Percentiles rank a stretch among this genome's conserved stretches.
Evolutionary conservation across 208 protist genomes (phyloP).

Genomic region (Wallacemonas sp.): DNA sequence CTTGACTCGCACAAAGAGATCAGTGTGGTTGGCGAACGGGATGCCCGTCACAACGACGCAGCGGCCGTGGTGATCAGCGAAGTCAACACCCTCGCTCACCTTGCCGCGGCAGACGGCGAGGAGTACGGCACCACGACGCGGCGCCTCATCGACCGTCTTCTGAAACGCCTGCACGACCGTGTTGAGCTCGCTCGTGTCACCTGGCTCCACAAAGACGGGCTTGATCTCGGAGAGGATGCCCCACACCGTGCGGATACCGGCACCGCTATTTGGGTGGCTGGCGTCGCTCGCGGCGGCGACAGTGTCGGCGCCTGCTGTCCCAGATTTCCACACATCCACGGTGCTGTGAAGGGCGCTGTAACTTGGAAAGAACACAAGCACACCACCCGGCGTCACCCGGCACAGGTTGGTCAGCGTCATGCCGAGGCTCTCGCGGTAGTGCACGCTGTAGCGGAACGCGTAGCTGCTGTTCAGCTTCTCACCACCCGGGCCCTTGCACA

Average conservation of each 20-base stretch:
- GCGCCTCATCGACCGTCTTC: conserved; percentile 53
- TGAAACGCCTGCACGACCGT: conserved; percentile 73
- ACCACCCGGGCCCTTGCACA: conserved; percentile 68
- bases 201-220: conserved; percentile 88
- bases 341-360: conserved; percentile 80
- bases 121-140: conserved; percentile 85
- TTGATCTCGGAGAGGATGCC: conserved; percentile 77
- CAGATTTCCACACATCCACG: conserved; percentile 74
- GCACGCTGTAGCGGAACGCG: conserved; percentile 64
- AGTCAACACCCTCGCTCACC: conserved; percentile 98
- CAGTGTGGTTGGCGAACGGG: conserved; percentile 90
- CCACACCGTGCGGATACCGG: conserved; percentile 59
- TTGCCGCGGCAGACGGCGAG: conserved; percentile 98
- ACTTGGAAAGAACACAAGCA: conserved; percentile 98
- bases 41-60: conserved; percentile 96
- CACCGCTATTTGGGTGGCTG: neutral
- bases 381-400: conserved; percentile 91
- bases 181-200: conserved; percentile 43
- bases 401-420: conserved; percentile 87
- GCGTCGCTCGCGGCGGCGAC: too few species aligned
- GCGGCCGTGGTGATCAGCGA: conserved; percentile 93
- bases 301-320: too few species aligned
- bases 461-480: conserved; percentile 87
- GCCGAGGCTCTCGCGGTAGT: conserved; percentile 83
- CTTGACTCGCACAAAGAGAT: conserved; percentile 89